Evolutionary conservation across 169 alveolate species (phyloP), one percentile per base, ranked within the genome.

Genomic region (Blepharisma undulans): DNA sequence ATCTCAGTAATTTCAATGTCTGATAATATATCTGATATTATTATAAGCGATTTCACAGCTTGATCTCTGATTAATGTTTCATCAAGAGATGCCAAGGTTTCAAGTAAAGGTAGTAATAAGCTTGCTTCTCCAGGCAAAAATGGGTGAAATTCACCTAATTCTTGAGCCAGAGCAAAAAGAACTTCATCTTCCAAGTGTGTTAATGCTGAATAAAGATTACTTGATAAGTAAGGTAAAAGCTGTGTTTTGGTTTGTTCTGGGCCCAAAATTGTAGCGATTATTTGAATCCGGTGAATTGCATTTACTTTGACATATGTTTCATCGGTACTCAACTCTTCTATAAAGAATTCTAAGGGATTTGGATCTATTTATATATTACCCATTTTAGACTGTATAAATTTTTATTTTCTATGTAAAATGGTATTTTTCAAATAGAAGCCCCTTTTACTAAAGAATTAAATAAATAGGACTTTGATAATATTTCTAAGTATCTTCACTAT

Each of bases 41-140:
- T 90, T 0, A 89, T 90, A 66, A 96, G 90, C 2, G 98, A 94
- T 76, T 88, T 93, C 7, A 95, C 94, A 5, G 97, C 96, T 87
- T 93, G 80, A 48, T 96, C 97, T 92, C 98, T 92, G 21, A 96
- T 97, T 12, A 96, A 97, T 16, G 98, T 95, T 92, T 96, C 98
- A 78, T 96, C 98, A 27, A 84, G 85, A 27, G 92, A 72, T n/a
- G 97, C 97, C 27, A 96, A 84, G 21, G 80, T 48, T 86, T 95
- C 97, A 19, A 96, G 90, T 8, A 91, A 48, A 34, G 96, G 94
- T 14, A 96, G 61, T 60, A 96, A 84, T 32, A 76, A 36, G 1
- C 91, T 78, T 1, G 82, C 72, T 25, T 84, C 61, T 22, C 79
- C 92, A 16, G 76, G 34, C 25, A 48, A 1, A 88, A 29, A 76